These are phyloP conservation scores for Phalaenopsis hybrid DNA, from an alignment of 116 monocot genomes.

Conservation along the genomic window DNA sequence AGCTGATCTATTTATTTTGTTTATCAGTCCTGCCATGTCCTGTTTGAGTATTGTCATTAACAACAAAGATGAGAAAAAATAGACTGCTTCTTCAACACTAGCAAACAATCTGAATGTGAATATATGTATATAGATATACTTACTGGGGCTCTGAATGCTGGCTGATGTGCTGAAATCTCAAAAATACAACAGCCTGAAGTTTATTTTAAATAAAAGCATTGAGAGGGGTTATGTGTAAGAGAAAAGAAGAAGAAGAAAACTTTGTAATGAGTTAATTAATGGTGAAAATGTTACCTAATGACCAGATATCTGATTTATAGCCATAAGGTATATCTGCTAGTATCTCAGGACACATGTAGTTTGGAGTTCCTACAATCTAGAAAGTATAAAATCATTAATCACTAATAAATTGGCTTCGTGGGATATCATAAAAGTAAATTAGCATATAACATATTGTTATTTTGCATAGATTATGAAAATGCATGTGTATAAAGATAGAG, in stretches of 20 bases:
- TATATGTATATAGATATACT: neutral
- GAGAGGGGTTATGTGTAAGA: too few relatives aligned
- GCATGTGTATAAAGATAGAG: too few relatives aligned
- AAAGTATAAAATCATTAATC: neutral
- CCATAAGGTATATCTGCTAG: constrained; percentile 87
- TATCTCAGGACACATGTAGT: constrained; percentile 89
- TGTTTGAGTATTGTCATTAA: constrained; percentile 18
- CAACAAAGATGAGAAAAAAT: neutral
- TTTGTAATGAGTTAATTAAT: neutral
- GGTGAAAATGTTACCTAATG: constrained; percentile 42
- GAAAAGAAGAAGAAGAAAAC: too few relatives aligned
- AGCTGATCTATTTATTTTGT: constrained; percentile 81
- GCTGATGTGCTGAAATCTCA: constrained; percentile 71
- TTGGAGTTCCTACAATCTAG: constrained; percentile 79
- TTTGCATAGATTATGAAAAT: too few relatives aligned
- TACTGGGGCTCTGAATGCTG: constrained; percentile 74
- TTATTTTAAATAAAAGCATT: neutral
- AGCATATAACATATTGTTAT: too few relatives aligned
- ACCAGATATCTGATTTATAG: constrained; percentile 91
- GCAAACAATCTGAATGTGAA: neutral
- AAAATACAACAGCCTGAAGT: constrained; percentile 87
- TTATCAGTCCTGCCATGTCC: constrained; percentile 77
- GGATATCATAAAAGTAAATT: too few relatives aligned
- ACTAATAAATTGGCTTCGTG: neutral
- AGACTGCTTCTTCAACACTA: too few relatives aligned